Base-by-base conservation (phyloP, 2,329 filamentous ascomycete genomes). In the Colletotrichum neosansevieriae region DNA sequence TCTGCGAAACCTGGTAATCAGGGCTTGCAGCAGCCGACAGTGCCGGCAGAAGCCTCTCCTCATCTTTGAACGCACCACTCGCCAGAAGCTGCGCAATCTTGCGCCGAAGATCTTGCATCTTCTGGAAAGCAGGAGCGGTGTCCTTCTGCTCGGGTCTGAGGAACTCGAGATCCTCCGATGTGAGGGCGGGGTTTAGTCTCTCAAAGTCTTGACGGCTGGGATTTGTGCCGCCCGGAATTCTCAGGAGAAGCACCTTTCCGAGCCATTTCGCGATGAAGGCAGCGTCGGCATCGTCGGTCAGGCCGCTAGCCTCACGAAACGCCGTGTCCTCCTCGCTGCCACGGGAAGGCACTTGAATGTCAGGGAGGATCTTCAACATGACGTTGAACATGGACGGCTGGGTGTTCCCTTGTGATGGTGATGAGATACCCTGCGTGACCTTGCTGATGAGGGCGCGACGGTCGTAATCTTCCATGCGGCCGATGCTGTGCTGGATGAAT, bases 31-130 rank as follows among this genome's bases (percentile, higher is more conserved):
- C 91, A 5, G 94, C 94, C 76, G 92, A 94, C 1, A 98, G 80
- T 0, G 94, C 92, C 0, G 95, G 92, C 12, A 98, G 78, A 73
- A 98, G 94, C 36, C 94, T 90, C 75, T 98, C 93, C 1, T 89
- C 81, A 70, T 98, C 94, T 0, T 83, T 90, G 78, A 99, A 98
- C 6, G 94, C 90, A 4, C 93, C 94, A 75, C 93, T 97, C 3
- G 92, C 89, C 19, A 99, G 82, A 62, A 98, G 89, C 21, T 85
- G 88, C 5, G 91, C 85, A 5, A 89, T 88, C 53, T 89, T 87
- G 4, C 73, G 71, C 88, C 73, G 90, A 83, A 71, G 83, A 79
- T 72, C 84, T 74, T 73, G 84, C 79, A 71, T 89, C 85, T 67
- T 63, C 19, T 63, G 62, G 47, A 69, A 74, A 2, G 73, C 71